Evolutionary conservation across 2,329 filamentous ascomycete genomes (phyloP), one percentile per base, ranked within the genome.

Genomic region (Mariannaea sp.): DNA sequence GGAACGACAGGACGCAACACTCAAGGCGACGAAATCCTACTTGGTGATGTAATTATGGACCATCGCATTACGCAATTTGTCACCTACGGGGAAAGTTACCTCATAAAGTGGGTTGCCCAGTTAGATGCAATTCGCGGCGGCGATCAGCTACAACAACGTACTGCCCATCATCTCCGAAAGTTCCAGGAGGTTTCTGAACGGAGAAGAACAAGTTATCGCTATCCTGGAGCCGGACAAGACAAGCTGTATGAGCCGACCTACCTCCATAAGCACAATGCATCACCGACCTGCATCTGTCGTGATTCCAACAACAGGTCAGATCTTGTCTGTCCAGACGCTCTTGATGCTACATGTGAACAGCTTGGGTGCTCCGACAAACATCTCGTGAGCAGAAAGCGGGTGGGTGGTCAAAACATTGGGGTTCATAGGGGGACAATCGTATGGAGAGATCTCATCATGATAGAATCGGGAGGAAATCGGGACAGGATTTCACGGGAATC

Each of bases 391-490:
- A 20, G 58, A 19, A 1, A 35, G 2, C 55, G 55, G 1, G 20
- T 49, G 1, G n/a, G 39, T 2, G 9, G 32, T 2, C 52, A 45
- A 17, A 32, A 12, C 2, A 60, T 58, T 0, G 24, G 9, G 0
- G 51, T 77, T 0, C 70, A 75, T 20, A 60, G 76, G 9, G 74
- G 75, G 0, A 58, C 55, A 0, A 57, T 77, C 1, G 75, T 66
- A 1, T 76, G 73, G 0, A 73, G 65, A 4, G 67, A 77, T 19
- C 64, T 49, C 1, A 69, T 77, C 1, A 66, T 77, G 48, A 24
- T n/a, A n/a, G 75, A 71, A 19, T 69, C 68, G 2, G 71, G 66
- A 1, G 38, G 62, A 7, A 58, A 69, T 4, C 35, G 19, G 9
- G 42, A 51, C 5, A 19, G 12, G 5, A 19, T 51, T 5, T 36